Conservation (phyloP, 345 rosid species). For the Moricandia arvensis region DNA sequence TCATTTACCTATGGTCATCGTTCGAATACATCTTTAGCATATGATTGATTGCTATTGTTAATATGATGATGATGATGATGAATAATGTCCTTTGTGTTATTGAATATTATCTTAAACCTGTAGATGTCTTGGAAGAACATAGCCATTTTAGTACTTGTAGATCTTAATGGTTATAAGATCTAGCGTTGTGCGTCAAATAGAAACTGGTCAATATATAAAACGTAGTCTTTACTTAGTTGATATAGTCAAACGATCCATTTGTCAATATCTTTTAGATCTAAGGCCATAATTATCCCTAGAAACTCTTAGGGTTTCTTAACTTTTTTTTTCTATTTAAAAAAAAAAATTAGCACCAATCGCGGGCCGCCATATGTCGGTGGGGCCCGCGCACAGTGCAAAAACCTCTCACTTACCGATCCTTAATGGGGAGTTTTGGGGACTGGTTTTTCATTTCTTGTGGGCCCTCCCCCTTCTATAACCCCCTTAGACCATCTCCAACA, state of each 20-base stretch:
- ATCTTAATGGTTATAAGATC: constrained; percentile 15
- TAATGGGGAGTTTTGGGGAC: too few species aligned
- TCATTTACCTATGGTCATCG: not conserved
- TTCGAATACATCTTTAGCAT: not conserved
- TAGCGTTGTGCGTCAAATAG: not conserved
- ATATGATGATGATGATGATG: not conserved
- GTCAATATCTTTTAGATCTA: constrained; percentile 17
- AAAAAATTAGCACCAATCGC: too few species aligned
- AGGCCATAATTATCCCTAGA: too few species aligned
- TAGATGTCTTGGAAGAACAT: not conserved
- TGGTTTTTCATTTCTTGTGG: too few species aligned
- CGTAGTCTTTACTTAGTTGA: constrained; percentile 15
- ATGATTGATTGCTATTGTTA: not conserved
- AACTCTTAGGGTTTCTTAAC: too few species aligned
- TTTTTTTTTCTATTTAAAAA: too few species aligned
- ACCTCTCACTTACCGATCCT: too few species aligned
- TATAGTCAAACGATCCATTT: constrained; percentile 20
- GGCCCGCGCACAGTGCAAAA: too few species aligned
- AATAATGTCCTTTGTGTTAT: not conserved
- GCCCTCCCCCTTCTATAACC: too few species aligned
- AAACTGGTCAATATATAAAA: not conserved
- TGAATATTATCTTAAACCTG: not conserved
- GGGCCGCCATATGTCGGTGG: too few species aligned
- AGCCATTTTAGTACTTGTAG: not conserved
- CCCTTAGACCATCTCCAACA: too few species aligned